A percentile compares a stretch with the other conserved stretches of the same genome.
phyloP scores from a whole-genome alignment of 2,329 filamentous ascomycete species.

The Blumeria graminis region DNA sequence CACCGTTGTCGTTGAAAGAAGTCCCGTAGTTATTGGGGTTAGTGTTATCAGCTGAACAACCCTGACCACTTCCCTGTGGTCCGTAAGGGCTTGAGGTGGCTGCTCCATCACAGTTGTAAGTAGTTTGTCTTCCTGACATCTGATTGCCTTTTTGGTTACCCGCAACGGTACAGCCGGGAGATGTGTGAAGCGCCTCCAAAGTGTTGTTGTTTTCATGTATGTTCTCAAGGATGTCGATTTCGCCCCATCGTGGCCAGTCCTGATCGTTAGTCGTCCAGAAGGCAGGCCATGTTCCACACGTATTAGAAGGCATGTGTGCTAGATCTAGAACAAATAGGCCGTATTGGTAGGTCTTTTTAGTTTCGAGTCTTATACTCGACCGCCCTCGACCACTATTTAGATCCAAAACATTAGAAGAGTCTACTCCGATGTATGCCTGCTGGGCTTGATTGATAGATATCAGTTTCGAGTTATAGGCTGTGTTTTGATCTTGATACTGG shows the following conservation, averaged over 20 bases:
- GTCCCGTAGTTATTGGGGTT: slow-evolving; percentile 30
- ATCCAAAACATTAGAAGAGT: not conserved
- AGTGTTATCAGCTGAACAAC: slow-evolving; percentile 15
- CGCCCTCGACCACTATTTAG: slow-evolving; percentile 15
- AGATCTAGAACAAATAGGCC: slow-evolving; percentile 49
- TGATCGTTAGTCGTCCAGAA: slow-evolving; percentile 12
- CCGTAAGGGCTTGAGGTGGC: slow-evolving; percentile 15
- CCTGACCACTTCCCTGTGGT: slow-evolving; percentile 1
- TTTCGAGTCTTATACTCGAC: slow-evolving; percentile 39
- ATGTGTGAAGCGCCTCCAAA: slow-evolving; percentile 20
- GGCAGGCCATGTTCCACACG: slow-evolving; percentile 51
- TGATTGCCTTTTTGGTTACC: slow-evolving; percentile 11
- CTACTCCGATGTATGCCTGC: slow-evolving; percentile 2
- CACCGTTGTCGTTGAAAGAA: slow-evolving; percentile 37
- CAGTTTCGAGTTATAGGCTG: not conserved
- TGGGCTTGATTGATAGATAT: not conserved
- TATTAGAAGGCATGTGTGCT: slow-evolving; percentile 42
- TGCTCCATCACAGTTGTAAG: slow-evolving; percentile 21
- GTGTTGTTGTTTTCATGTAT: slow-evolving; percentile 18
- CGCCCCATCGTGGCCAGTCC: slow-evolving; percentile 12
- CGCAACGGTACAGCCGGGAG: slow-evolving; percentile 19
- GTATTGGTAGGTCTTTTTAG: slow-evolving; percentile 34
- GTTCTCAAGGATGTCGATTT: slow-evolving; percentile 21
- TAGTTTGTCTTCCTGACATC: slow-evolving; percentile 17
- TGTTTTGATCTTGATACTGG: not conserved